Percentiles rank a stretch among this genome's conserved stretches.
phyloP scores from a whole-genome alignment of 2,329 filamentous ascomycete species.

The Paramyrothecium roridum region DNA sequence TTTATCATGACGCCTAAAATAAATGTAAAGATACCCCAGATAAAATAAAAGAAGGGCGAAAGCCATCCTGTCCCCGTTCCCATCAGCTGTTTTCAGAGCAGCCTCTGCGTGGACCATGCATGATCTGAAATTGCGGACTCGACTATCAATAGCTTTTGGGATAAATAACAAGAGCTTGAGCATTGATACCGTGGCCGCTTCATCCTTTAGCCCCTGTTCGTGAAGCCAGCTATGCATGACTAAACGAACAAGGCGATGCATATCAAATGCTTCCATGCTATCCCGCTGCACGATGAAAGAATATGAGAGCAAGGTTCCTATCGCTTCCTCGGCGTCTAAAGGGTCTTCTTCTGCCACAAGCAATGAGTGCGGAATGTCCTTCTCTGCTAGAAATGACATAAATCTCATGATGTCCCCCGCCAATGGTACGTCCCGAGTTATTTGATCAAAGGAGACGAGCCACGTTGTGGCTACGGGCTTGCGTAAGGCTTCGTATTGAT shows the following conservation, averaged over 20 bases:
- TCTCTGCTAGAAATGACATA: constrained; percentile 19
- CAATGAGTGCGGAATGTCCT: not conserved
- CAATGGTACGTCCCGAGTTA: constrained; percentile 17
- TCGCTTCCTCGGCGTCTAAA: constrained; percentile 12
- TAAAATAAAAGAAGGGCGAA: too few species aligned
- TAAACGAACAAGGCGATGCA: constrained; percentile 27
- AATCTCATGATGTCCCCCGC: constrained; percentile 22
- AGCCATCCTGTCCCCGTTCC: too few species aligned
- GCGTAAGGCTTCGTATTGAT: constrained; percentile 16
- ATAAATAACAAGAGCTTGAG: not conserved
- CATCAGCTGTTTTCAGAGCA: too few species aligned
- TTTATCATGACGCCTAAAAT: not conserved
- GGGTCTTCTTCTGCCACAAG: constrained; percentile 10
- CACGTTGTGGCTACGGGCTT: constrained; percentile 29
- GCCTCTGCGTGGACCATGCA: too few species aligned
- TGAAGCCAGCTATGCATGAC: constrained; percentile 23
- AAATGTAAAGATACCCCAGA: not conserved
- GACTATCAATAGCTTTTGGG: too few species aligned
- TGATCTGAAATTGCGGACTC: too few species aligned
- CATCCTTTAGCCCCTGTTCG: constrained; percentile 1
- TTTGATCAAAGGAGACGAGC: constrained; percentile 29
- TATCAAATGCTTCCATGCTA: constrained; percentile 14
- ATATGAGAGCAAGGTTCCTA: constrained; percentile 21
- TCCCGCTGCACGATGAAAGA: constrained; percentile 23
- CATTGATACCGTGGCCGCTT: not conserved